phyloP scores from a whole-genome alignment of 2,329 filamentous ascomycete genomes.

The Elsinoe batatas region DNA sequence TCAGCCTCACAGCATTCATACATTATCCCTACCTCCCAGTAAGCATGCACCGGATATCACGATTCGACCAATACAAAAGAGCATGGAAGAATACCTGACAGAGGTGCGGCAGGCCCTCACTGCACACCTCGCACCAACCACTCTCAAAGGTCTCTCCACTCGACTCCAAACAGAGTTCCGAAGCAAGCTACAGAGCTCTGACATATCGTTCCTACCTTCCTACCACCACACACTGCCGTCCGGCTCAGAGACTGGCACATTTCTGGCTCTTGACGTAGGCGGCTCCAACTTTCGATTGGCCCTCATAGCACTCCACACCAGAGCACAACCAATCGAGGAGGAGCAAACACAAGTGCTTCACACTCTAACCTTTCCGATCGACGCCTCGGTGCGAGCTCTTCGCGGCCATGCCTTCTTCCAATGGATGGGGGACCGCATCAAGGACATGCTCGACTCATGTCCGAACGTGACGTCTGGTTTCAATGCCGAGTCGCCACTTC shows the following conservation, averaged over 20 bases:
- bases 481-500: slow-evolving; percentile 32
- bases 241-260: slow-evolving; percentile 50
- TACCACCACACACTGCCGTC: slow-evolving; percentile 53
- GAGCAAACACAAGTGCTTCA: slow-evolving; percentile 45
- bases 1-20: background rate
- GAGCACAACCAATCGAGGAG: slow-evolving; percentile 28
- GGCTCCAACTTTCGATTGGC: slow-evolving; percentile 57
- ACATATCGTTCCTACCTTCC: slow-evolving; percentile 56
- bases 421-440: slow-evolving; percentile 55
- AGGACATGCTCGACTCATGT: slow-evolving; percentile 38
- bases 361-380: slow-evolving; percentile 47
- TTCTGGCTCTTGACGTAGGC: slow-evolving; percentile 53
- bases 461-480: slow-evolving; percentile 15
- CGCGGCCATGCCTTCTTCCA: slow-evolving; percentile 52
- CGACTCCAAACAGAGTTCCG: slow-evolving; percentile 43
- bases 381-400: slow-evolving; percentile 45
- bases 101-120: slow-evolving; percentile 37
- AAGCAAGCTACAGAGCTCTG: slow-evolving; percentile 44
- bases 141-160: slow-evolving; percentile 36
- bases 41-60: slow-evolving; percentile 6
- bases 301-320: slow-evolving; percentile 46
- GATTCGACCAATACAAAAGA: slow-evolving; percentile 25
- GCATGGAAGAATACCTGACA: slow-evolving; percentile 39
- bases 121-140: slow-evolving; percentile 32
- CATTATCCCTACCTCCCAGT: background rate